phyloP scores from a whole-genome alignment of 345 rosid genomes.

The Schrenkiella parvula region DNA sequence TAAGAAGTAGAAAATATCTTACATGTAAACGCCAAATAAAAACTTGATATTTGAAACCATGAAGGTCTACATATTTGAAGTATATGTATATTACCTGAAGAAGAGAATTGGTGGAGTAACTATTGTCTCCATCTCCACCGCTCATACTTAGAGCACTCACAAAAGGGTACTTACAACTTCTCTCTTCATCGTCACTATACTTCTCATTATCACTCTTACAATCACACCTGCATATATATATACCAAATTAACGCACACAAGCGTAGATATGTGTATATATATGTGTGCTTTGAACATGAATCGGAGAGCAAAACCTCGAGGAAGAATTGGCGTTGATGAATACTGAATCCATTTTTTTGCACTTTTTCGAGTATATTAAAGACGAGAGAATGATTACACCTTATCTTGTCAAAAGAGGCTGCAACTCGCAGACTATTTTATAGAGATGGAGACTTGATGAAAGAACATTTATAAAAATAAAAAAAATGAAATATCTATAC shows the following conservation, averaged over 20 bases:
- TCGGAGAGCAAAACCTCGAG: not conserved
- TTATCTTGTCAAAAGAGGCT: not conserved
- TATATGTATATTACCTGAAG: too few species aligned
- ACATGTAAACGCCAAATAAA: too few species aligned
- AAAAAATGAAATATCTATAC: not conserved
- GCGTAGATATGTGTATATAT: not conserved
- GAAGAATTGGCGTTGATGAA: not conserved
- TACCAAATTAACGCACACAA: not conserved
- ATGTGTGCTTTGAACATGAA: not conserved
- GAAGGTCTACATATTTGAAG: too few species aligned
- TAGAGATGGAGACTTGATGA: not conserved
- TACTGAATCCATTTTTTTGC: not conserved
- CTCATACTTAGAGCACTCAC: slow-evolving; percentile 16
- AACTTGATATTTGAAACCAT: not conserved
- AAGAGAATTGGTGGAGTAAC: slow-evolving; percentile 28
- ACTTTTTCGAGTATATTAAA: not conserved
- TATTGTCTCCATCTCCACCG: slow-evolving; percentile 26
- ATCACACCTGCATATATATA: not conserved
- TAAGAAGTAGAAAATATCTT: not conserved
- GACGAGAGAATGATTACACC: not conserved
- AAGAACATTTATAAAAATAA: not conserved
- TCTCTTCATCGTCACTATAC: not conserved
- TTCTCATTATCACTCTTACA: not conserved
- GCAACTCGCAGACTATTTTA: not conserved
- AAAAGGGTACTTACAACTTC: not conserved